Conservation (phyloP, 495 filamentous ascomycete species). For the Aspergillus avenaceus region DNA sequence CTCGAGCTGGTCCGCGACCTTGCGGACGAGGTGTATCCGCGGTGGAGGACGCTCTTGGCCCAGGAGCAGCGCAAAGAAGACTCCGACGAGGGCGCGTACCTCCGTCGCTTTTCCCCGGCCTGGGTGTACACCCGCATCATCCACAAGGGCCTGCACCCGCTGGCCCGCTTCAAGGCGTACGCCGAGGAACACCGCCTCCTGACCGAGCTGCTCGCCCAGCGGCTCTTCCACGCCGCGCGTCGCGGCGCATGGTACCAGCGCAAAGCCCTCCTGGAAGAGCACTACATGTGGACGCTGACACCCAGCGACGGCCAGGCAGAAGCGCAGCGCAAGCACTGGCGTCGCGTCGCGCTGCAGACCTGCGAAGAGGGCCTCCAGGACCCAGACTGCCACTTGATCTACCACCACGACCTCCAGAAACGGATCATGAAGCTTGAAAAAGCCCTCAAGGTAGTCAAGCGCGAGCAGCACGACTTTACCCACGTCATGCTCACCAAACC, state of each 20-base stretch:
- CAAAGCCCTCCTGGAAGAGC: slow-evolving; percentile 90
- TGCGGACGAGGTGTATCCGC: slow-evolving; percentile 70
- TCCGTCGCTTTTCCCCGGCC: slow-evolving; percentile 85
- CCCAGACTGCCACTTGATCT: slow-evolving; percentile 80
- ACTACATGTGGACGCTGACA: slow-evolving; percentile 74
- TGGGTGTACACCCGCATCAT: slow-evolving; percentile 93
- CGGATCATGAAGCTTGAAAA: slow-evolving; percentile 86
- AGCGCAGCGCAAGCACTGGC: slow-evolving; percentile 78
- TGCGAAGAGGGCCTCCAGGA: slow-evolving; percentile 88
- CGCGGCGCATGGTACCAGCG: slow-evolving; percentile 95
- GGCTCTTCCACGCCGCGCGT: slow-evolving; percentile 77
- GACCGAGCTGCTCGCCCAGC: slow-evolving; percentile 71
- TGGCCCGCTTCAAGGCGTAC: slow-evolving; percentile 79
- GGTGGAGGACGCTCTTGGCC: slow-evolving; percentile 69
- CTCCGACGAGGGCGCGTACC: slow-evolving; percentile 79
- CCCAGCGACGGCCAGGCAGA: slow-evolving; percentile 50
- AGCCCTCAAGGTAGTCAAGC: slow-evolving; percentile 73
- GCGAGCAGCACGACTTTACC: slow-evolving; percentile 89
- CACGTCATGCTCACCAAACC: slow-evolving; percentile 75
- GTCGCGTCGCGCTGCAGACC: slow-evolving; percentile 69
- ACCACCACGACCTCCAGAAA: slow-evolving; percentile 93
- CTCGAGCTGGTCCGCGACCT: slow-evolving; percentile 65
- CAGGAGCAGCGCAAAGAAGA: slow-evolving; percentile 83
- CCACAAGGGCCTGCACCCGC: slow-evolving; percentile 78
- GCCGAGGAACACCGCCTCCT: slow-evolving; percentile 72